These are phyloP conservation scores for Patellaria atrata DNA, from an alignment of 495 filamentous ascomycete genomes.

Conservation along the genomic window DNA sequence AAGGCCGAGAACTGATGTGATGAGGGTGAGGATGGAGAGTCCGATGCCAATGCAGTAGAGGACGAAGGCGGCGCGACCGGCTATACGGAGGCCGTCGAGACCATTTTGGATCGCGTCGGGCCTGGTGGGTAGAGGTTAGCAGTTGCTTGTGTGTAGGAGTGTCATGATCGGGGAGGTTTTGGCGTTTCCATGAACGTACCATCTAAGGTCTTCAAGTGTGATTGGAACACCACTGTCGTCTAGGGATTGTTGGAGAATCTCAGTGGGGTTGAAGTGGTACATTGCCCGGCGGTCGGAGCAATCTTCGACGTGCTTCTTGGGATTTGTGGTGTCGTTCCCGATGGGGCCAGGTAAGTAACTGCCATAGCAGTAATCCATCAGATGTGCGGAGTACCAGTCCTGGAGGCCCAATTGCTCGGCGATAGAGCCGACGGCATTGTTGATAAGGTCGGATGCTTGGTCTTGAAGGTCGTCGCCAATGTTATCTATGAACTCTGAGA, in stretches of 20 bases:
- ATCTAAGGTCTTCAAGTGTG: conserved; percentile 40
- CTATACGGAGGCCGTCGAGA: conserved; percentile 34
- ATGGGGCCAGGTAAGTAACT: conserved; percentile 36
- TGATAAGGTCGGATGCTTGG: too few relatives aligned
- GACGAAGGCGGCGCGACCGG: conserved; percentile 40
- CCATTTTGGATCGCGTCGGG: conserved; percentile 46
- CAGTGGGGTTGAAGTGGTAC: conserved; percentile 46
- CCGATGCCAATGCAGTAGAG: conserved; percentile 50
- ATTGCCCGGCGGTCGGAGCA: conserved; percentile 47
- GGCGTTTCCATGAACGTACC: too few relatives aligned
- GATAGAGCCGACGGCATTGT: conserved; percentile 33
- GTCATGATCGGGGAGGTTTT: too few relatives aligned
- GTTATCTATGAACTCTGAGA: conserved; percentile 13
- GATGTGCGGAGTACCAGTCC: conserved; percentile 62
- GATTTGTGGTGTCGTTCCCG: conserved; percentile 30
- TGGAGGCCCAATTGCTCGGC: conserved; percentile 39
- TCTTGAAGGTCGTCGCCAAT: conserved; percentile 26
- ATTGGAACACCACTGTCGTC: conserved; percentile 36
- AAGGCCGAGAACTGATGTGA: conserved; percentile 33
- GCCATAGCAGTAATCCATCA: conserved; percentile 58
- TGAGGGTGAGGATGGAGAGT: conserved; percentile 39
- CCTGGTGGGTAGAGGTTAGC: too few relatives aligned
- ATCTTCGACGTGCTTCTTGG: conserved; percentile 38
- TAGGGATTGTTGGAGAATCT: conserved; percentile 36
- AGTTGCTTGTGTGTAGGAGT: too few relatives aligned